Base-by-base conservation (phyloP, 176 grass and related monocot species). In the Musa acuminata region DNA sequence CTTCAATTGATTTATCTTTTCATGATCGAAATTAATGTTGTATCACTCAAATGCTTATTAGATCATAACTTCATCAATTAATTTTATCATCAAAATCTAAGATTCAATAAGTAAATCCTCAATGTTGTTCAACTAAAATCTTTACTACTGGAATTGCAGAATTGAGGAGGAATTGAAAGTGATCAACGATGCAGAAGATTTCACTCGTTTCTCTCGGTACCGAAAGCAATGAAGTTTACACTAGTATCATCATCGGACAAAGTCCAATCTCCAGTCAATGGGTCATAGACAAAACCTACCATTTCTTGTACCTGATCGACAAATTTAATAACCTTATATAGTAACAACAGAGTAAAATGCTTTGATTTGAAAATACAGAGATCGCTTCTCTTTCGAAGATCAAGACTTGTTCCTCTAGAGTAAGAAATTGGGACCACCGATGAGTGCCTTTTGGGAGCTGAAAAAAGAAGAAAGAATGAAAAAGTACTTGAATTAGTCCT, bases 361-460 rank as follows among this genome's bases (percentile, higher is more conserved):
- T 51, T 26, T 25, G 63, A 64, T 70, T 55, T 20, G 17, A 60
- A 72, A 48, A 16, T 98, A 98, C 95, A 27, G 86, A 87, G 53
- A 98, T 51, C 49, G 88, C 89, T 70, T 90, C 75, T 82, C 81
- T 84, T 75, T 82, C 84, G 64, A 91, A 79, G 80, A 90, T 87
- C 75, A 98, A 78, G 58, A 74, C 80, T 70, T 93, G 65, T 83
- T 98, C 90, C 80, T 98, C 95, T 0, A 87, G 84, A 62, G 84
- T 93, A 71, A 98, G 59, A 76, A 98, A 84, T 77, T 85, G 89
- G 29, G 95, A 91, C 95, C 95, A 98, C 68, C 87, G 71, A 78
- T 91, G 95, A 35, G 95, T 98, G 17, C 95, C 95, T 91, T 82
- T 82, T 62, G 95, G 95, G 13, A 98, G 95, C 90, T 98, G 65